Percentiles rank a stretch among this genome's conserved stretches.
Conservation (phyloP, 495 filamentous ascomycete genomes). For the Entonaema liquescens region DNA sequence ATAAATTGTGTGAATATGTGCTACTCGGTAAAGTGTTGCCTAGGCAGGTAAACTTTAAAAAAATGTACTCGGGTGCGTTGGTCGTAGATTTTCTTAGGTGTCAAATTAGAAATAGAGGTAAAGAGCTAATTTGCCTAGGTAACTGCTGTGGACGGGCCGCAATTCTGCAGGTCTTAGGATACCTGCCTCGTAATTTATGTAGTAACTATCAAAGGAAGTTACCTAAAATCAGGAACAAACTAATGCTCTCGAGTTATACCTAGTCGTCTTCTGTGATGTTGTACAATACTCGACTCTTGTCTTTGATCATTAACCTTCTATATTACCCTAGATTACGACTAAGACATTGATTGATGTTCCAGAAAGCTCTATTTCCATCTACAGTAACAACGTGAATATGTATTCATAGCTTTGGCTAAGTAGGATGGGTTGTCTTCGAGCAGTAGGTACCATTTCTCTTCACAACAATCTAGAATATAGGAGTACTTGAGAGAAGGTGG, state of each 20-base stretch:
- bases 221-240: constrained; percentile 14
- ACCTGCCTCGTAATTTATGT: constrained; percentile 13
- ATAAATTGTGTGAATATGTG: not conserved
- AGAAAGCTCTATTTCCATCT: constrained; percentile 18
- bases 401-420: too few relatives aligned
- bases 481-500: not conserved
- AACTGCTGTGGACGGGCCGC: not conserved
- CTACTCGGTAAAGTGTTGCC: not conserved
- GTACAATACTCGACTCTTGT: not conserved
- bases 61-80: too few relatives aligned
- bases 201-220: not conserved
- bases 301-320: not conserved
- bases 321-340: not conserved
- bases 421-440: not conserved
- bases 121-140: too few relatives aligned
- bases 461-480: not conserved
- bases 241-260: constrained; percentile 19
- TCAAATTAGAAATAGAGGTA: not conserved
- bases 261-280: not conserved
- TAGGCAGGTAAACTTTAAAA: not conserved
- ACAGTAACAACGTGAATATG: not conserved
- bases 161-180: not conserved
- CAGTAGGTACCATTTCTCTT: not conserved
- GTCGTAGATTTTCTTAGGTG: not conserved
- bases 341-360: constrained; percentile 9